Conservation (phyloP, 2,329 filamentous ascomycete species). For the Sporothrix sp. region DNA sequence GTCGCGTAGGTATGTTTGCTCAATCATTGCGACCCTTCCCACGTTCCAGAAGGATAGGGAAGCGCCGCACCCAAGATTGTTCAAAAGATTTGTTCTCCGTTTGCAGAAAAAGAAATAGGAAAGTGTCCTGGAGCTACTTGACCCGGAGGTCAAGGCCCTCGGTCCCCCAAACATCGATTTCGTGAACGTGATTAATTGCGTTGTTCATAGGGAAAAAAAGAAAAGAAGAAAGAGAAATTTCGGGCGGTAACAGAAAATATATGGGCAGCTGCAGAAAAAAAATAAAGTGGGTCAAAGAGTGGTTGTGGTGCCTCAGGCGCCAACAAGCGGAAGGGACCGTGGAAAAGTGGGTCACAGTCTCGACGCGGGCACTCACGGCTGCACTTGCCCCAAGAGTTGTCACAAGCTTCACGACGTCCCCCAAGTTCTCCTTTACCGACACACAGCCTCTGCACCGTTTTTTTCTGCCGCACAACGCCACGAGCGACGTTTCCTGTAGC, state of each 20-base stretch:
- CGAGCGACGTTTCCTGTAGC: background rate
- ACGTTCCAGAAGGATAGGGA: constrained; percentile 29
- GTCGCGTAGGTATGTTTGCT: constrained; percentile 32
- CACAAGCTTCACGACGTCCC: background rate
- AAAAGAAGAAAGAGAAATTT: constrained; percentile 18
- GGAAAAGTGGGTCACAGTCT: background rate
- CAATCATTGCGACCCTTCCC: constrained; percentile 43
- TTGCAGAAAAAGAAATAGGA: constrained; percentile 33
- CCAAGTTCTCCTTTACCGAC: background rate
- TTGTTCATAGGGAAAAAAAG: constrained; percentile 35
- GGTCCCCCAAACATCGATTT: constrained; percentile 29
- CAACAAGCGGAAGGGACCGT: background rate
- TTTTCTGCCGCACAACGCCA: no score
- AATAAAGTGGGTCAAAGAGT: background rate
- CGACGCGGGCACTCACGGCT: constrained; percentile 12
- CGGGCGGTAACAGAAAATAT: constrained; percentile 4
- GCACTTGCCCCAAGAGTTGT: background rate
- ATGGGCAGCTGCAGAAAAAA: background rate
- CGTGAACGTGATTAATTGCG: constrained; percentile 40
- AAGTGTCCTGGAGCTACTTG: constrained; percentile 32
- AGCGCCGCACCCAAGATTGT: constrained; percentile 44
- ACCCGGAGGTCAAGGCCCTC: constrained; percentile 23
- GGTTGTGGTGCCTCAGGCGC: background rate
- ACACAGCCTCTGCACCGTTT: no score
- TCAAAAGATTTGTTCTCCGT: constrained; percentile 36